phyloP scores from a whole-genome alignment of 345 rosid genomes.

The Bruguiera parviflora region DNA sequence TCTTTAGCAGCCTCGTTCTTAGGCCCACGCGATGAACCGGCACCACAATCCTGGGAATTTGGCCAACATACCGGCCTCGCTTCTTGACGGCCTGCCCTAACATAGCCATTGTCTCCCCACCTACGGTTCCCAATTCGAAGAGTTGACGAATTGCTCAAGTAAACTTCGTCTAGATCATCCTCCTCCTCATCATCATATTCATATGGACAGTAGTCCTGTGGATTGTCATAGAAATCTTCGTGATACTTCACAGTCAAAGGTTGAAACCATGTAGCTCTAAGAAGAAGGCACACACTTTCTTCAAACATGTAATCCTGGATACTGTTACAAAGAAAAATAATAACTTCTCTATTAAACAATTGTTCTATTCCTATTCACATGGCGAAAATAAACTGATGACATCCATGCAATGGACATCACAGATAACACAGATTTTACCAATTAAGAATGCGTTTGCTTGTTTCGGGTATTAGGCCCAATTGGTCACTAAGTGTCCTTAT shows the following conservation, averaged over 20 bases:
- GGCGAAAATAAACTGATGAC: no score
- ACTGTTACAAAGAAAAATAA: constrained; percentile 27
- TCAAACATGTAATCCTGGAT: constrained; percentile 85
- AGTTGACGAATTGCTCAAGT: constrained; percentile 43
- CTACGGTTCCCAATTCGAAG: constrained; percentile 76
- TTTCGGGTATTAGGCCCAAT: not conserved
- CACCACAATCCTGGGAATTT: constrained; percentile 39
- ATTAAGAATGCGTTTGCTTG: not conserved
- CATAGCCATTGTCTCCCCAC: constrained; percentile 95
- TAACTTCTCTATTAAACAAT: not conserved
- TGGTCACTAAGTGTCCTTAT: not conserved
- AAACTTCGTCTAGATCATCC: constrained; percentile 63
- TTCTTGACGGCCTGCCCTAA: constrained; percentile 81
- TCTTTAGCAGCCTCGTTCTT: constrained; percentile 48
- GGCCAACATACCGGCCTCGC: constrained; percentile 58
- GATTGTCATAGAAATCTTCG: constrained; percentile 34
- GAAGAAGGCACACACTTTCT: constrained; percentile 90
- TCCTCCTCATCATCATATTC: constrained; percentile 48
- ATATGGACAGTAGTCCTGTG: constrained; percentile 38
- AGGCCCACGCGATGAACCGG: constrained; percentile 56
- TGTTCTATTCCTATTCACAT: no score
- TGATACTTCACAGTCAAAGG: constrained; percentile 54
- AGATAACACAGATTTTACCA: no score
- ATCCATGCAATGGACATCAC: no score
- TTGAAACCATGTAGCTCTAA: constrained; percentile 79